phyloP scores from a whole-genome alignment of 805 yeast species.

The Schwanniomyces pseudopolymorphus region DNA sequence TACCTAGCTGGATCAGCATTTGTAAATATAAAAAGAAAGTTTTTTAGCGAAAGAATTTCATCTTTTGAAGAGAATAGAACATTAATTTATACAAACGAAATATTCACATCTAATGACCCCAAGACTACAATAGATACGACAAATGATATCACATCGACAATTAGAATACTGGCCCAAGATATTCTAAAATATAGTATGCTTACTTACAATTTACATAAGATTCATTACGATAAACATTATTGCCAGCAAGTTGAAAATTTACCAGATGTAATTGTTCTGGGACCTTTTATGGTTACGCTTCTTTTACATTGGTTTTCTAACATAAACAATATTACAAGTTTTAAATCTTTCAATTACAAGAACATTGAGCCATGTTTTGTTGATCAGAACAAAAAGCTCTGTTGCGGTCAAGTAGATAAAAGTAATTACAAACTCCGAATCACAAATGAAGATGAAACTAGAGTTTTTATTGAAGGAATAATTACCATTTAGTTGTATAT shows the following conservation, averaged over 20 bases:
- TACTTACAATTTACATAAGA: constrained; percentile 79
- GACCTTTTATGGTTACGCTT: constrained; percentile 72
- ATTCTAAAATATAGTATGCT: constrained; percentile 69
- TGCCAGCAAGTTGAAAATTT: constrained; percentile 57
- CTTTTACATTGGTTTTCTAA: constrained; percentile 50
- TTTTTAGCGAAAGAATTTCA: constrained; percentile 27
- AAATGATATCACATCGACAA: not conserved
- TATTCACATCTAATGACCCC: not conserved
- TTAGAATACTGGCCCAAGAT: constrained; percentile 17
- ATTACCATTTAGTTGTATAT: not conserved
- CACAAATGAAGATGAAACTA: not conserved
- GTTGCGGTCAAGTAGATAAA: constrained; percentile 6
- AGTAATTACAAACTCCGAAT: constrained; percentile 24
- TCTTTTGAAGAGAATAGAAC: constrained; percentile 53
- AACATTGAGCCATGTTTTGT: constrained; percentile 52
- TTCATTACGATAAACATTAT: constrained; percentile 69
- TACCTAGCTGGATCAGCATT: constrained; percentile 36
- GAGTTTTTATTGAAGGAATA: constrained; percentile 5
- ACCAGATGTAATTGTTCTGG: constrained; percentile 67
- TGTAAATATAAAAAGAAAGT: constrained; percentile 56
- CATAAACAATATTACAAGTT: constrained; percentile 10
- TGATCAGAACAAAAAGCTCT: constrained; percentile 26
- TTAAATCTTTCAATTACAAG: constrained; percentile 45
- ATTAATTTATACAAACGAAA: constrained; percentile 55
- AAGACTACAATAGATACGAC: not conserved